Conservation (phyloP, 2,329 filamentous ascomycete genomes). For the Alternaria metachromatica region DNA sequence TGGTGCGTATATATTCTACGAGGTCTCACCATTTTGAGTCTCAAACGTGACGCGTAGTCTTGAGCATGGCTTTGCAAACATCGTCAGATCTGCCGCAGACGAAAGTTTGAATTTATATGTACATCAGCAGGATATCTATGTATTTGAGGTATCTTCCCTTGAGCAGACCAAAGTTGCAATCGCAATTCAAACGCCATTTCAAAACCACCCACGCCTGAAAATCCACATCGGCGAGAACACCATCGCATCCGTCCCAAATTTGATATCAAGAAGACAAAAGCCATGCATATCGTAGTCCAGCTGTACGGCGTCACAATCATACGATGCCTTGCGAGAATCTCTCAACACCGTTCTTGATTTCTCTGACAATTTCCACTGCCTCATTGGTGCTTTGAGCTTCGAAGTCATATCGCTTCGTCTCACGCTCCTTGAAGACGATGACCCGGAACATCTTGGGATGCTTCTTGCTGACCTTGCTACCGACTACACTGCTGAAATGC, state of each 20-base stretch:
- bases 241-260: not conserved
- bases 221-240: not conserved
- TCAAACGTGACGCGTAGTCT: not conserved
- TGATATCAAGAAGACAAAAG: not conserved
- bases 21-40: not conserved
- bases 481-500: slow-evolving; percentile 81
- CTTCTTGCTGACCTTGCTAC: slow-evolving; percentile 79
- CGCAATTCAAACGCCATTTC: not conserved
- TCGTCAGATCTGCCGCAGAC: not conserved
- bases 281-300: not conserved
- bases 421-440: slow-evolving; percentile 75
- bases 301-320: slow-evolving; percentile 1
- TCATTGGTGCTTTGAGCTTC: slow-evolving; percentile 76
- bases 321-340: slow-evolving; percentile 64
- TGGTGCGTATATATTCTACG: not conserved
- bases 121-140: not conserved
- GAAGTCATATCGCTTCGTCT: slow-evolving; percentile 84
- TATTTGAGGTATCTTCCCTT: not conserved
- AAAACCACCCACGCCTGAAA: not conserved
- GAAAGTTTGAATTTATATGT: not conserved
- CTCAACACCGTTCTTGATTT: slow-evolving; percentile 77
- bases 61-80: not conserved
- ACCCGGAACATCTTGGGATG: slow-evolving; percentile 84
- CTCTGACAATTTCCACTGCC: slow-evolving; percentile 78
- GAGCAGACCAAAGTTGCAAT: not conserved